Conservation (phyloP, 257 asterid genomes). For the Capsicum pubescens region DNA sequence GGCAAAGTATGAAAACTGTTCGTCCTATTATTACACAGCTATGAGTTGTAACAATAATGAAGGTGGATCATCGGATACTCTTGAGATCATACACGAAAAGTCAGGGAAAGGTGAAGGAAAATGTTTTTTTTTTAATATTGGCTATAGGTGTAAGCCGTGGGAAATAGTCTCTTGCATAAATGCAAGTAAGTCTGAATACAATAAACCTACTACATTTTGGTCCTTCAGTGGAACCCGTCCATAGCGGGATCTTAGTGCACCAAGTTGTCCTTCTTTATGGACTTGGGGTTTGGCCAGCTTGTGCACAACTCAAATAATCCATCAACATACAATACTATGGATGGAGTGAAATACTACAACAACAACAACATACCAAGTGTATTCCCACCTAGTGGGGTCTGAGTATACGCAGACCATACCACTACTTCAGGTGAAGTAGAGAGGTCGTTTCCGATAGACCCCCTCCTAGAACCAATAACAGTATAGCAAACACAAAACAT, state of each 20-base stretch:
- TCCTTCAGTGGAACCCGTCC: background rate
- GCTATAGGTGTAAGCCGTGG: background rate
- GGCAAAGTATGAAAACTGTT: background rate
- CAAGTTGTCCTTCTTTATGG: background rate
- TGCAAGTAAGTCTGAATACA: background rate
- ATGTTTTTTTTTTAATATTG: background rate
- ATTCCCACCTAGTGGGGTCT: no score
- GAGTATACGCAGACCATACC: no score
- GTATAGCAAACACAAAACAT: no score
- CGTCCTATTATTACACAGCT: background rate
- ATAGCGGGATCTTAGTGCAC: background rate
- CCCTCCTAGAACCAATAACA: no score
- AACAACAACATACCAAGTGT: no score
- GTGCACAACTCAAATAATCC: background rate
- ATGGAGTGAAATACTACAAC: no score
- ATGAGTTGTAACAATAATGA: background rate
- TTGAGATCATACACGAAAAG: background rate
- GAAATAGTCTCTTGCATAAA: background rate
- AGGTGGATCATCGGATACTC: background rate
- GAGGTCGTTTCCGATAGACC: no score
- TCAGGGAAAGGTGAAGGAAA: background rate
- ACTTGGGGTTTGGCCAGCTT: background rate
- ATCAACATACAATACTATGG: conserved; percentile 4
- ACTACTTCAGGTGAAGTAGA: no score
- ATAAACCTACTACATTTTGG: background rate